Percentiles rank a stretch among this genome's conserved stretches.
phyloP scores from a whole-genome alignment of 345 rosid genomes.

The Noccaea caerulescens region DNA sequence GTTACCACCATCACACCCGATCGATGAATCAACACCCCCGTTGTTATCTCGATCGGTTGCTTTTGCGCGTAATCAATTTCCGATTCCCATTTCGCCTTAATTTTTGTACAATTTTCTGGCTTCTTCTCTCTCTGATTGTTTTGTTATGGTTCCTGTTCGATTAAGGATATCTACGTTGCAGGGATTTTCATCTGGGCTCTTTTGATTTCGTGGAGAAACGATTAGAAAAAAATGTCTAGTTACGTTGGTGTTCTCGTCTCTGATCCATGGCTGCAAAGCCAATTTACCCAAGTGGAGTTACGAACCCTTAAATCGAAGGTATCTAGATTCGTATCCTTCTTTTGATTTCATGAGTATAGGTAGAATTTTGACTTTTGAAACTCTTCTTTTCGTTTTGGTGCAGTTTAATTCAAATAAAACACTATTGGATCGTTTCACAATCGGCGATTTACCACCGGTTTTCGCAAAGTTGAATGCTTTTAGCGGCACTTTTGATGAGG shows the following conservation, averaged over 20 bases:
- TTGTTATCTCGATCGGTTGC: not conserved
- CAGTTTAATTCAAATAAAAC: constrained; percentile 74
- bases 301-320: constrained; percentile 97
- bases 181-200: constrained; percentile 24
- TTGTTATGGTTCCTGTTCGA: constrained; percentile 29
- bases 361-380: constrained; percentile 18
- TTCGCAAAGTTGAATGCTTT: constrained; percentile 76
- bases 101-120: not conserved
- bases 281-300: constrained; percentile 98
- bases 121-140: no score
- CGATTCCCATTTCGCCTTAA: not conserved
- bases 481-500: constrained; percentile 58
- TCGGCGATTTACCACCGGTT: constrained; percentile 71
- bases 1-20: constrained; percentile 15
- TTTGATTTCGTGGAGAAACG: constrained; percentile 21
- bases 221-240: constrained; percentile 63
- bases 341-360: constrained; percentile 2
- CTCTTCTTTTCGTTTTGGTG: not conserved
- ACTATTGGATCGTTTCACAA: constrained; percentile 56
- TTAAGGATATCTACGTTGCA: constrained; percentile 30
- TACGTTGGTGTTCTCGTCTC: constrained; percentile 90
- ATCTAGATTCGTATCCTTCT: not conserved
- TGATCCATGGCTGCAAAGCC: constrained; percentile 97
- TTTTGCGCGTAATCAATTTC: not conserved
- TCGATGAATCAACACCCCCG: constrained; percentile 8